phyloP scores from a whole-genome alignment of 2,329 filamentous ascomycete genomes.

The Colletotrichum cereale region DNA sequence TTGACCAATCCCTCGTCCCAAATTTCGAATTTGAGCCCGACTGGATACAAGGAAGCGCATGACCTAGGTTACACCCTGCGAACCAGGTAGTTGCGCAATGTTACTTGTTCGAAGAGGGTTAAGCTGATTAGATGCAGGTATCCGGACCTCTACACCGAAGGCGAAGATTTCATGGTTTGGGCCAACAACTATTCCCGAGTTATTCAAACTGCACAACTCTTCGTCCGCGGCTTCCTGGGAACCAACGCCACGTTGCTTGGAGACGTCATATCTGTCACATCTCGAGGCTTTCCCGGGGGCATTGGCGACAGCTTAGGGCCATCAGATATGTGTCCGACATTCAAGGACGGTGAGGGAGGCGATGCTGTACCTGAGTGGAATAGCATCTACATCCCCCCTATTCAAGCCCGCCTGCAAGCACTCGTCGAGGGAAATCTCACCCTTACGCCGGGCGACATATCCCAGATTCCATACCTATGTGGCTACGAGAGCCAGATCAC shows the following conservation, averaged over 20 bases:
- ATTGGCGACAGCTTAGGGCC: constrained; percentile 74
- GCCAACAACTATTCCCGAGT: constrained; percentile 75
- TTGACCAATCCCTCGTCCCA: constrained; percentile 67
- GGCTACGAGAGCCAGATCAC: constrained; percentile 78
- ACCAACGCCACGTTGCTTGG: constrained; percentile 65
- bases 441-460: constrained; percentile 65
- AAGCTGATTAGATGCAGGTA: constrained; percentile 48
- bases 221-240: constrained; percentile 72
- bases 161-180: constrained; percentile 69
- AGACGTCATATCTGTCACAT: constrained; percentile 69
- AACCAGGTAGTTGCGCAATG: constrained; percentile 50
- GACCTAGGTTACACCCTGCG: constrained; percentile 67
- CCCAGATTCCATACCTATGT: constrained; percentile 75
- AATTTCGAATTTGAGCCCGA: constrained; percentile 70
- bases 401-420: constrained; percentile 65
- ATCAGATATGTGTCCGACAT: constrained; percentile 73
- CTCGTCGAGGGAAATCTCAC: constrained; percentile 67
- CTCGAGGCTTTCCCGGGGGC: constrained; percentile 61
- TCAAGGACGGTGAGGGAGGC: constrained; percentile 65
- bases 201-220: constrained; percentile 71
- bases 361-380: constrained; percentile 62
- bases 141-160: constrained; percentile 62
- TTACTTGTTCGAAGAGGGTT: background rate
- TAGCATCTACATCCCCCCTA: constrained; percentile 63
- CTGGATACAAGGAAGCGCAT: constrained; percentile 72